phyloP scores from a whole-genome alignment of 2,329 filamentous ascomycete species.

The Raffaelea ambrosiae region DNA sequence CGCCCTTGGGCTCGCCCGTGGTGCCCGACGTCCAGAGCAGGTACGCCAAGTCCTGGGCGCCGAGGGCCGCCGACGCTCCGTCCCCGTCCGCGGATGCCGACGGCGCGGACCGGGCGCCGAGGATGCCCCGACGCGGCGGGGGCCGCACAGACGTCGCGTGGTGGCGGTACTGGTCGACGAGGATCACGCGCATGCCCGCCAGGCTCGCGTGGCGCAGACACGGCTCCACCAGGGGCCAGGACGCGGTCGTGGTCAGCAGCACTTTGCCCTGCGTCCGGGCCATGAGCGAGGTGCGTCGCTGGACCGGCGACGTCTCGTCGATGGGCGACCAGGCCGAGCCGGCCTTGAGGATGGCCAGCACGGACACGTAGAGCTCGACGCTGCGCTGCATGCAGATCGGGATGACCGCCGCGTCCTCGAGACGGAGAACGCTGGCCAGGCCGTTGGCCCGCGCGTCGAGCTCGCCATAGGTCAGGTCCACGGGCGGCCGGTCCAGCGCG shows the following conservation, averaged over 20 bases:
- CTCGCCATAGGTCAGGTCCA: slow-evolving; percentile 23
- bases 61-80: slow-evolving; percentile 8
- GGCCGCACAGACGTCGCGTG: neutral
- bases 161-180: slow-evolving; percentile 19
- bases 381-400: slow-evolving; percentile 30
- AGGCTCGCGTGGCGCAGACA: neutral
- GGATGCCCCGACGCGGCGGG: slow-evolving; percentile 12
- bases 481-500: slow-evolving; percentile 16
- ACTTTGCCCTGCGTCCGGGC: slow-evolving; percentile 22
- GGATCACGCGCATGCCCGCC: slow-evolving; percentile 12
- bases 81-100: too few species aligned
- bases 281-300: slow-evolving; percentile 28
- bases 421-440: slow-evolving; percentile 17
- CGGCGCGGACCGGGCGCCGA: too few species aligned
- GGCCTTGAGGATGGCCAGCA: slow-evolving; percentile 46
- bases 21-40: slow-evolving; percentile 51
- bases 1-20: slow-evolving; percentile 50
- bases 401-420: slow-evolving; percentile 19
- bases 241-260: slow-evolving; percentile 18
- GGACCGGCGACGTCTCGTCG: slow-evolving; percentile 31
- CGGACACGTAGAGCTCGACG: slow-evolving; percentile 35
- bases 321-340: slow-evolving; percentile 54
- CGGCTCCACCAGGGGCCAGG: slow-evolving; percentile 2
- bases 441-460: slow-evolving; percentile 23
- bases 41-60: slow-evolving; percentile 31